phyloP scores from a whole-genome alignment of 208 protist genomes.

The Angomonas ambiguus region DNA sequence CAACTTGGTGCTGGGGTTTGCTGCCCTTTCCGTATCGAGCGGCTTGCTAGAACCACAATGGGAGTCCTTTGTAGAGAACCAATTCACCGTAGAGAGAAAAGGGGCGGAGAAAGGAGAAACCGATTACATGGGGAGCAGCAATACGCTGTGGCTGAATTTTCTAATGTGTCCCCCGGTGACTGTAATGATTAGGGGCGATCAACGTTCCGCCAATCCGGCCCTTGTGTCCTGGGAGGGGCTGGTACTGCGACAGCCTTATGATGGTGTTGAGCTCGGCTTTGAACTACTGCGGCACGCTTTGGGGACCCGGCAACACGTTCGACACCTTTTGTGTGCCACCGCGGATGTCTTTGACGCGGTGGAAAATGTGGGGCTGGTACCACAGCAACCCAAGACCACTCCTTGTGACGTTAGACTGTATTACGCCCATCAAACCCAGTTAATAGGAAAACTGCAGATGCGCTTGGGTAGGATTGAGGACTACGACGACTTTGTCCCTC shows the following conservation, averaged over 20 bases:
- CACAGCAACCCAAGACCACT: background rate
- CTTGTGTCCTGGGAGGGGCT: background rate
- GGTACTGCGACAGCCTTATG: constrained; percentile 13
- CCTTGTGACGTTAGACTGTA: constrained; percentile 12
- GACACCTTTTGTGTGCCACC: constrained; percentile 43
- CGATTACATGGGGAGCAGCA: constrained; percentile 27
- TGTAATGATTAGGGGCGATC: constrained; percentile 14
- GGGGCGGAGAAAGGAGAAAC: background rate
- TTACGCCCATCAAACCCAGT: constrained; percentile 25
- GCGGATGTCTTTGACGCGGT: constrained; percentile 22
- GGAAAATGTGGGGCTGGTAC: constrained; percentile 6
- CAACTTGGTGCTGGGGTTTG: constrained; percentile 43
- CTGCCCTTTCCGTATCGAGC: constrained; percentile 33
- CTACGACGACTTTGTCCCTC: constrained; percentile 85
- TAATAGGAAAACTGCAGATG: constrained; percentile 51
- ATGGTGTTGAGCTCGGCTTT: constrained; percentile 19
- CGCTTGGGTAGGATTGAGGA: constrained; percentile 84
- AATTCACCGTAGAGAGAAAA: constrained; percentile 8
- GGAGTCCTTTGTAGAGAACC: constrained; percentile 7
- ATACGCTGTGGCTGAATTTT: constrained; percentile 74
- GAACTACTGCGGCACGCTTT: constrained; percentile 45
- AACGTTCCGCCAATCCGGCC: background rate
- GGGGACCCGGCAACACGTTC: constrained; percentile 28
- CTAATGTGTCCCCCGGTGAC: constrained; percentile 35
- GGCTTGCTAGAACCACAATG: background rate